These are phyloP conservation scores for Aciculosporium take DNA, from an alignment of 2,329 filamentous ascomycete genomes.

Conservation along the genomic window DNA sequence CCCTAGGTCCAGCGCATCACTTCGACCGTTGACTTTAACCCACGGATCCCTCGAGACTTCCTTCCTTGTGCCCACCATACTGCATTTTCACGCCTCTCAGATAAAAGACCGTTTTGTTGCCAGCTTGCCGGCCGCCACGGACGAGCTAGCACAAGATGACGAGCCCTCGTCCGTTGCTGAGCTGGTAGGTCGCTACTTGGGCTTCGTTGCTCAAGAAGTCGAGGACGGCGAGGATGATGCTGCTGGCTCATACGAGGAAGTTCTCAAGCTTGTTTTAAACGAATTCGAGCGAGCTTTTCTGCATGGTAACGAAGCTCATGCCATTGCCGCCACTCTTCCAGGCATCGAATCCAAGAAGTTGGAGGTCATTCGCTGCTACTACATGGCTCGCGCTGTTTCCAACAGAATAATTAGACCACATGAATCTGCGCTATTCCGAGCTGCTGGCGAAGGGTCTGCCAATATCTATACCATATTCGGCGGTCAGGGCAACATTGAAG, in stretches of 20 bases:
- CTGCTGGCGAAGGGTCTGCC: conserved; percentile 69
- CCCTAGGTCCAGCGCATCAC: conserved; percentile 81
- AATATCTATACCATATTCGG: conserved; percentile 90
- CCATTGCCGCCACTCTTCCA: conserved; percentile 68
- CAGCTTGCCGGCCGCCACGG: conserved; percentile 77
- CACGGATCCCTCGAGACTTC: conserved; percentile 95
- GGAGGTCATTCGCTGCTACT: conserved; percentile 80
- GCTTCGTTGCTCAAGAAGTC: conserved; percentile 75
- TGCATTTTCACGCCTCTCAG: conserved; percentile 93
- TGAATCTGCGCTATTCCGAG: conserved; percentile 82
- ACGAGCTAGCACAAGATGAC: conserved; percentile 94
- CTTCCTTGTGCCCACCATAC: conserved; percentile 84
- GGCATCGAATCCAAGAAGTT: conserved; percentile 91
- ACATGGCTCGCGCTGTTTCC: conserved; percentile 68
- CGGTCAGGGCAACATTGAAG: conserved; percentile 96
- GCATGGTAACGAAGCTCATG: conserved; percentile 90
- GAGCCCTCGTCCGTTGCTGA: conserved; percentile 94
- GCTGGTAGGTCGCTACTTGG: conserved; percentile 85
- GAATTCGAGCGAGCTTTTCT: conserved; percentile 96
- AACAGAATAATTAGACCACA: conserved; percentile 82
- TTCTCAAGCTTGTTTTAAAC: conserved; percentile 81
- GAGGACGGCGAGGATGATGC: conserved; percentile 84
- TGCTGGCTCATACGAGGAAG: conserved; percentile 79
- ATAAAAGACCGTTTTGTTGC: conserved; percentile 81
- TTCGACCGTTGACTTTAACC: conserved; percentile 77